Conservation (phyloP, 1,139 yeast species). For the Scheffersomyces stambukii region DNA sequence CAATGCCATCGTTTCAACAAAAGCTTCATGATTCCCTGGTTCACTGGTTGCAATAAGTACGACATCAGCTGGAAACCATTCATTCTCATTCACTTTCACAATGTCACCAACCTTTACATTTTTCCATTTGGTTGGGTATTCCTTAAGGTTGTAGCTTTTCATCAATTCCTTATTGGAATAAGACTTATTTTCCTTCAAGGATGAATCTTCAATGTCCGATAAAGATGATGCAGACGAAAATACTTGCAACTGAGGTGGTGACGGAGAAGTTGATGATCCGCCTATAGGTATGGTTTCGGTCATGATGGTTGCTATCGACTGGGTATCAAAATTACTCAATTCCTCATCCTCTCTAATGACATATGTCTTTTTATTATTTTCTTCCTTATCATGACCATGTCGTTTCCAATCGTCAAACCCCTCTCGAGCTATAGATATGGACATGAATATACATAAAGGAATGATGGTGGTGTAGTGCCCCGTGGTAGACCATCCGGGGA, state of each 20-base stretch:
- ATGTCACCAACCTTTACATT: conserved; percentile 82
- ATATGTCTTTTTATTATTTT: conserved; percentile 59
- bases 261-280: neutral
- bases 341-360: conserved; percentile 35
- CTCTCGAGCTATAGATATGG: conserved; percentile 89
- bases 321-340: conserved; percentile 28
- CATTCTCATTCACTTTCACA: conserved; percentile 67
- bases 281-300: conserved; percentile 29
- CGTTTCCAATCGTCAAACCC: conserved; percentile 91
- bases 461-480: conserved; percentile 94
- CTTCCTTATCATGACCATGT: conserved; percentile 80
- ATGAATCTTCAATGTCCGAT: conserved; percentile 9
- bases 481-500: conserved; percentile 96
- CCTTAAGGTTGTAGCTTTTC: conserved; percentile 30
- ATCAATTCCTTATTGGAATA: conserved; percentile 25
- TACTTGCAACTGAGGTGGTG: too few relatives aligned
- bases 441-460: conserved; percentile 80
- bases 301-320: conserved; percentile 32
- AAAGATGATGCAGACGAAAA: conserved; percentile 11
- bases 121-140: conserved; percentile 57
- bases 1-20: conserved; percentile 92
- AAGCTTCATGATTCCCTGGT: conserved; percentile 67
- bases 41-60: conserved; percentile 61
- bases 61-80: conserved; percentile 92
- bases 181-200: conserved; percentile 2